Percentiles rank a stretch among this genome's conserved stretches.
Evolutionary conservation across 208 protist genomes (phyloP).

Genomic region (Trichomonas gallinae): DNA sequence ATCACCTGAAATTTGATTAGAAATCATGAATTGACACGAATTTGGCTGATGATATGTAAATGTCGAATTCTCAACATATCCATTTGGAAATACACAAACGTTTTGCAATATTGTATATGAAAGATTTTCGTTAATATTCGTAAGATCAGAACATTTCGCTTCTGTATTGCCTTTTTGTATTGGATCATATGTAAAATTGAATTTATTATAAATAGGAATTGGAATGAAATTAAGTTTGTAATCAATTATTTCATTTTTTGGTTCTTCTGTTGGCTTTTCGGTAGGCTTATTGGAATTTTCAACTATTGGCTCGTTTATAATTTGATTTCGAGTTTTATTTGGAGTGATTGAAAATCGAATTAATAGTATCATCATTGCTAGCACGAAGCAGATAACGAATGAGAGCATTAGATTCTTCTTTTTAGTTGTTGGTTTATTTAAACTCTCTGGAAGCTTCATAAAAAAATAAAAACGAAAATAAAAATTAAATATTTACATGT

Average conservation of each 20-base stretch:
- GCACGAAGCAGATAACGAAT: background rate
- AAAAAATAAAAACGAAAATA: no score
- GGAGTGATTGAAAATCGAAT: background rate
- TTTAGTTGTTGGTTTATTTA: no score
- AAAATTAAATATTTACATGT: no score
- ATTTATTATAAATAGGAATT: background rate
- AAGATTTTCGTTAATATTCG: background rate
- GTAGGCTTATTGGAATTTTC: background rate
- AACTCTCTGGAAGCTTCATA: no score
- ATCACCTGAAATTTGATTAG: background rate
- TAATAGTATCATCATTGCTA: background rate
- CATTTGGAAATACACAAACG: background rate
- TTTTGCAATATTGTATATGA: background rate
- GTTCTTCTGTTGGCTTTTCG: background rate
- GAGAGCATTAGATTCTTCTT: background rate
- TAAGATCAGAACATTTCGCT: background rate
- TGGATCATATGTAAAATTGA: background rate
- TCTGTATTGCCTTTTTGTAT: background rate
- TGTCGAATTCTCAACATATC: background rate
- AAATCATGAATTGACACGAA: background rate
- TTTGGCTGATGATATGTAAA: background rate
- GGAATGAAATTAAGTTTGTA: background rate
- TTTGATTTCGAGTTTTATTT: background rate
- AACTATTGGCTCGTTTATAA: background rate
- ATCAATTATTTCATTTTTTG: background rate